Evolutionary conservation across 2,329 filamentous ascomycete species (phyloP).

Genomic region (Exophiala aquamarina): DNA sequence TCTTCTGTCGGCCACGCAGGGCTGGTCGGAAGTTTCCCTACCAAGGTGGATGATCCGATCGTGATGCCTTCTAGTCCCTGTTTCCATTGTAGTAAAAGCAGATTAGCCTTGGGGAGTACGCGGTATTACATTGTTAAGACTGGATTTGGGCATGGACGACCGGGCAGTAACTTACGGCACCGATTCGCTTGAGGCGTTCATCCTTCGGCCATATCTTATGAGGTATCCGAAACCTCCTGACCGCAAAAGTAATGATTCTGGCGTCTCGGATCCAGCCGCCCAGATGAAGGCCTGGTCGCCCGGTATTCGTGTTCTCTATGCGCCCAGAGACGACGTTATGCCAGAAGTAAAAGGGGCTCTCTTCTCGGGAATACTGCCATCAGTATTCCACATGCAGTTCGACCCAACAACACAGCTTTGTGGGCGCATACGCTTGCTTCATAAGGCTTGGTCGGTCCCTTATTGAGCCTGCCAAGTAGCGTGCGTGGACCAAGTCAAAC

Average conservation of each 20-base stretch:
- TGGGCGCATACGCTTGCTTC: slow-evolving; percentile 37
- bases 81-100: no score
- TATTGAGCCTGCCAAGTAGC: slow-evolving; percentile 57
- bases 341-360: no score
- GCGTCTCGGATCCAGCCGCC: slow-evolving; percentile 27
- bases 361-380: no score
- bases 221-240: slow-evolving; percentile 22
- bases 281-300: slow-evolving; percentile 4
- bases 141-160: no score
- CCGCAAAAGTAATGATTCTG: slow-evolving; percentile 28
- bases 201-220: slow-evolving; percentile 32
- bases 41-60: slow-evolving; percentile 27
- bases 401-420: slow-evolving; percentile 43
- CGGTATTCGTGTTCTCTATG: no score
- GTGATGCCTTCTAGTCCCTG: slow-evolving; percentile 10
- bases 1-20: slow-evolving; percentile 30
- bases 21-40: slow-evolving; percentile 23
- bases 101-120: no score
- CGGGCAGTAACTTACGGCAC: no score
- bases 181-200: slow-evolving; percentile 1
- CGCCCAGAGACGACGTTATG: no score
- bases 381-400: slow-evolving; percentile 35
- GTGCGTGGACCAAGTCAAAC: slow-evolving; percentile 62
- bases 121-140: no score
- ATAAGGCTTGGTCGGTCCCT: slow-evolving; percentile 56